Percentiles rank a stretch among this genome's conserved stretches.
phyloP scores from a whole-genome alignment of 371 early-diverging fungal genomes.

The Gilbertella persicaria region DNA sequence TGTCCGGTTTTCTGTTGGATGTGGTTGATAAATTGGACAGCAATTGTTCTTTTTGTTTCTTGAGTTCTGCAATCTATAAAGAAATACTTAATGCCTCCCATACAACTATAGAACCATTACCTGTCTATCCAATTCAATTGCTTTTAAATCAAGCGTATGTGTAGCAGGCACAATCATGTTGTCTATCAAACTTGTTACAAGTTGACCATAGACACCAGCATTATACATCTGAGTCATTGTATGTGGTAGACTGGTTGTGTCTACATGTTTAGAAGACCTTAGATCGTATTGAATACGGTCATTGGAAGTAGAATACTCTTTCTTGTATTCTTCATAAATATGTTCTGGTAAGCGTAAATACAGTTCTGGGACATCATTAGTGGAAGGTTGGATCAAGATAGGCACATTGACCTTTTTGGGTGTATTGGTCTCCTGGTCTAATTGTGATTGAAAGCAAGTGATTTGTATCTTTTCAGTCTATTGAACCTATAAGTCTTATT shows the following conservation, averaged over 20 bases:
- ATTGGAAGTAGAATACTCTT: constrained; percentile 30
- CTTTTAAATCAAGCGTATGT: constrained; percentile 34
- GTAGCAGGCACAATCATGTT: constrained; percentile 58
- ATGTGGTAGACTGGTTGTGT: constrained; percentile 13
- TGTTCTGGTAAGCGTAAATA: constrained; percentile 44
- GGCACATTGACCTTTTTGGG: constrained; percentile 34
- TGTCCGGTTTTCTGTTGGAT: too few relatives aligned
- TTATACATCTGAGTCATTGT: constrained; percentile 54
- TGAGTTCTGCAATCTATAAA: constrained; percentile 10
- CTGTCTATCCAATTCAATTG: constrained; percentile 26
- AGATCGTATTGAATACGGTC: constrained; percentile 8
- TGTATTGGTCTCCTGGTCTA: constrained; percentile 17
- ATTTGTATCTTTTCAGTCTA: constrained; percentile 57
- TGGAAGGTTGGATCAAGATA: constrained; percentile 38
- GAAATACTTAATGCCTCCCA: too few relatives aligned
- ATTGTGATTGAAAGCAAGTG: constrained; percentile 56
- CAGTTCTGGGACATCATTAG: constrained; percentile 34
- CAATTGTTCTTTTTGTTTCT: too few relatives aligned
- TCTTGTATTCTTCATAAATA: constrained; percentile 54
- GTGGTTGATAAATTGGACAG: too few relatives aligned
- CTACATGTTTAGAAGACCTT: not conserved
- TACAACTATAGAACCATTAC: constrained; percentile 3
- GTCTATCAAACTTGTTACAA: constrained; percentile 55
- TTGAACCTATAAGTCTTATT: not conserved
- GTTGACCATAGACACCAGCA: constrained; percentile 60